Evolutionary conservation across 768 basidiomycete genomes (phyloP), one percentile per base, ranked within the genome.

Genomic region (Harrya chromipes): DNA sequence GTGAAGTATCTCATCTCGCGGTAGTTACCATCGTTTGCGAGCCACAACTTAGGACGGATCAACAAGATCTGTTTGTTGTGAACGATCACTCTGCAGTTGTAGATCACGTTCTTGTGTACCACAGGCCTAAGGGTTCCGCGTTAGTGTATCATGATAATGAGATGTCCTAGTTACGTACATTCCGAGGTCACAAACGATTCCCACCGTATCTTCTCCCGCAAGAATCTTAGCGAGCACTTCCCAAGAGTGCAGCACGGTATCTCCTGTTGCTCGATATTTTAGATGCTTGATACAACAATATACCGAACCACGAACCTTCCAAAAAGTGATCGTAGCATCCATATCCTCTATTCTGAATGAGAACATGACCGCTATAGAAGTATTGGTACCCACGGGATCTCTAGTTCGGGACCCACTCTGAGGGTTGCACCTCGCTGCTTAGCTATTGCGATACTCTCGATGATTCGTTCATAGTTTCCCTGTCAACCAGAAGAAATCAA

Each of bases 11-110:
- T 73, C 60, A 87, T 72, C 65, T 86, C 84, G 23, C 97, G 87
- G 67, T 99, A 99, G 64, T 98, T 98, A 4, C 97, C 97, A 60
- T 97, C 93, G 63, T 98, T 98, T 1, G 97, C 97, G 39, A 99
- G 76, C 97, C 97, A 99, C 94, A 99, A 94, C 74, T 98, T 99
- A 0, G 97, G 97, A 20, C 97, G 84, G 55, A 99, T 98, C 54
- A 97, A 82, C 1, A 97, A 71, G 52, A 99, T 94, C 71, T 90
- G 80, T 47, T 82, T 77, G 70, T 94, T 77, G 63, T 92, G 80
- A 37, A 94, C 82, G 65, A 98, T 85, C 31, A 98, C 77, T 17
- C 97, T 86, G 67, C 93, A 97, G 64, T 99, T 99, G 73, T 97
- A 98, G 55, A 87, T 94, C 40, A 94, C 93, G 65, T 97, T 98